Conservation (phyloP, 2,329 filamentous ascomycete species). For the Cladosporium oxysporum region DNA sequence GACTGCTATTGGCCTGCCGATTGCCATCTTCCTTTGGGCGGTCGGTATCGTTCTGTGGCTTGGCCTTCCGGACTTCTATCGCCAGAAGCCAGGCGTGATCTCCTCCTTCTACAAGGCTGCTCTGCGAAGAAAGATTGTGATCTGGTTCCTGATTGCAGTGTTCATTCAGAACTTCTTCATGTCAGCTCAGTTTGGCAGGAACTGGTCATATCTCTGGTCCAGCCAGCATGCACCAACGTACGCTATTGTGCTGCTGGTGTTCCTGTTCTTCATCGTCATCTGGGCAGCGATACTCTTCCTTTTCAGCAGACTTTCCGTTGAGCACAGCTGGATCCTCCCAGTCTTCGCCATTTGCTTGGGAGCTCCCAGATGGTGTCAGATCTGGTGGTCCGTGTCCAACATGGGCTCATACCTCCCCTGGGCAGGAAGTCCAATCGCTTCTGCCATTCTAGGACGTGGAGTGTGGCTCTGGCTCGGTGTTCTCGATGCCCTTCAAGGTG, state of each 20-base stretch:
- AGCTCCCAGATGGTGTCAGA: constrained; percentile 67
- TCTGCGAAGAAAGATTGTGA: constrained; percentile 62
- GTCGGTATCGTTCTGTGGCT: constrained; percentile 58
- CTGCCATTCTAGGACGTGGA: constrained; percentile 57
- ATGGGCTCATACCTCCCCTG: constrained; percentile 65
- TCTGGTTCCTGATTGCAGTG: constrained; percentile 68
- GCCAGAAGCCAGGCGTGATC: constrained; percentile 62
- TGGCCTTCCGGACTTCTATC: constrained; percentile 67
- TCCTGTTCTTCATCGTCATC: constrained; percentile 56
- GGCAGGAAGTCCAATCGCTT: constrained; percentile 56
- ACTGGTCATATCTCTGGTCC: constrained; percentile 65
- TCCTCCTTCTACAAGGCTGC: constrained; percentile 66
- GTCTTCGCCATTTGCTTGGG: constrained; percentile 67
- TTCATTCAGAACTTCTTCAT: constrained; percentile 69
- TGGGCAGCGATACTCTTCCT: constrained; percentile 57
- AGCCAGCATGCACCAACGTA: constrained; percentile 58
- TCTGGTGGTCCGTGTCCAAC: constrained; percentile 64
- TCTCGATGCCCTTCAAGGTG: constrained; percentile 64
- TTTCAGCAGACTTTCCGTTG: constrained; percentile 58
- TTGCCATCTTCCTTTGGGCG: constrained; percentile 58
- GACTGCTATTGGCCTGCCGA: constrained; percentile 57
- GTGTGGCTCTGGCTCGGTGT: constrained; percentile 70
- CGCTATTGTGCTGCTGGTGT: constrained; percentile 58
- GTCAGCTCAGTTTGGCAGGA: constrained; percentile 65
- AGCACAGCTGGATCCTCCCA: constrained; percentile 66